phyloP scores from a whole-genome alignment of 2,329 filamentous ascomycete genomes.

The Dactylellina leptospora region DNA sequence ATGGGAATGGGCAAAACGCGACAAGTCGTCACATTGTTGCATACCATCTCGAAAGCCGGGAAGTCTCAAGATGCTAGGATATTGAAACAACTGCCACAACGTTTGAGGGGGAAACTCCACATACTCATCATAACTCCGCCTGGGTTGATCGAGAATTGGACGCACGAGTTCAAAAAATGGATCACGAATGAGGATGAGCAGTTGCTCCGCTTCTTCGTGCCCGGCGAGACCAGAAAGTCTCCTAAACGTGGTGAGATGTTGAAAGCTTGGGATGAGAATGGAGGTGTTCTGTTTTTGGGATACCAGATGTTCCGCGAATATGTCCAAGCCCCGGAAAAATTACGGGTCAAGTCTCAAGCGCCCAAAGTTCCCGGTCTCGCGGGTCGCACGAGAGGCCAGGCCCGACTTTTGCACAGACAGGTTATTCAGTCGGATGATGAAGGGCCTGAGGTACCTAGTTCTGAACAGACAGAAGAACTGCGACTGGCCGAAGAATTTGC shows the following conservation, averaged over 20 bases:
- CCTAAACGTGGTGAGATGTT: conserved; percentile 4
- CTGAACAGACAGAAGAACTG: neutral
- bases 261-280: conserved; percentile 21
- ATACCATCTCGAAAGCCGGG: conserved; percentile 61
- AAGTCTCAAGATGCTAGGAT: conserved; percentile 64
- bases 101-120: conserved; percentile 68
- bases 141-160: conserved; percentile 80
- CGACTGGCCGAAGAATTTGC: conserved; percentile 59
- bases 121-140: conserved; percentile 80
- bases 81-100: conserved; percentile 72
- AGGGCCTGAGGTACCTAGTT: neutral
- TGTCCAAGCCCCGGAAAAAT: neutral
- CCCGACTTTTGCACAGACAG: neutral
- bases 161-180: conserved; percentile 66
- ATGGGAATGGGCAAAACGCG: conserved; percentile 95
- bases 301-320: conserved; percentile 34
- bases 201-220: conserved; percentile 12
- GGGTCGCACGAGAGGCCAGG: neutral
- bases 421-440: neutral
- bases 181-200: conserved; percentile 66
- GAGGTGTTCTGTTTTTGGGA: conserved; percentile 54
- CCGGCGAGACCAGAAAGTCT: neutral
- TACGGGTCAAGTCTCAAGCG: neutral
- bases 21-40: conserved; percentile 67
- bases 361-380: neutral